Percentiles rank a stretch among this genome's conserved stretches.
These are phyloP conservation scores for Trypanosoma avium DNA, from an alignment of 208 protist genomes.

Conservation along the genomic window DNA sequence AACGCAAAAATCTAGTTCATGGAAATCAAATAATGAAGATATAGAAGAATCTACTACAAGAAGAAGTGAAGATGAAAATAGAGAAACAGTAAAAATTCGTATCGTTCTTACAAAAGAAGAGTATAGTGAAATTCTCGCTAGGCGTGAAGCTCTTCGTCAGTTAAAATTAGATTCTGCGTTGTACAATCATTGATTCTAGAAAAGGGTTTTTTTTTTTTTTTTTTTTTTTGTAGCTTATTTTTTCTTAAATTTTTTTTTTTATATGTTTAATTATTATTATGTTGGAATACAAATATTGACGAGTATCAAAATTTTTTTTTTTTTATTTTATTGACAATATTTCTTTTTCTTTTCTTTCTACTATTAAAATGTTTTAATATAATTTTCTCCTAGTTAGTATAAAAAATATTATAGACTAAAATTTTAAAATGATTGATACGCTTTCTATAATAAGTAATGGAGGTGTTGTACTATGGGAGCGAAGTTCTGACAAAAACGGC, in stretches of 20 bases:
- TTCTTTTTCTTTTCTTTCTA: neutral
- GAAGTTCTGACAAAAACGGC: slow-evolving; percentile 45
- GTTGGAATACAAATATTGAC: neutral
- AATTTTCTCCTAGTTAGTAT: too few species aligned
- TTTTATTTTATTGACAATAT: too few species aligned
- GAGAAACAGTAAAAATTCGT: slow-evolving; percentile 12
- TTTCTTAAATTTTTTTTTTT: neutral
- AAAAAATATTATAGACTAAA: too few species aligned
- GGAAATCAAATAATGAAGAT: neutral
- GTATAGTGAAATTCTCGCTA: slow-evolving; percentile 22
- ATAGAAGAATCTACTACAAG: neutral
- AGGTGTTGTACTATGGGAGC: slow-evolving; percentile 93
- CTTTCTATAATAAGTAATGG: slow-evolving; percentile 93
- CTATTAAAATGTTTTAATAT: too few species aligned
- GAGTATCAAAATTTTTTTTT: neutral
- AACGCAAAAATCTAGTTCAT: neutral
- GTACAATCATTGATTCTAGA: slow-evolving; percentile 1
- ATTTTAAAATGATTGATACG: slow-evolving; percentile 95
- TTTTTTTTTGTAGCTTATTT: neutral
- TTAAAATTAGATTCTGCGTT: slow-evolving; percentile 18
- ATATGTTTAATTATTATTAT: neutral
- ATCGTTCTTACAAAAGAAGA: slow-evolving; percentile 21
- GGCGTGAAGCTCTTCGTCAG: slow-evolving; percentile 23
- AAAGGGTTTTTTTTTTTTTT: neutral
- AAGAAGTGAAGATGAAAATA: neutral